phyloP scores from a whole-genome alignment of 768 basidiomycete genomes.

The Boletus bicolor region DNA sequence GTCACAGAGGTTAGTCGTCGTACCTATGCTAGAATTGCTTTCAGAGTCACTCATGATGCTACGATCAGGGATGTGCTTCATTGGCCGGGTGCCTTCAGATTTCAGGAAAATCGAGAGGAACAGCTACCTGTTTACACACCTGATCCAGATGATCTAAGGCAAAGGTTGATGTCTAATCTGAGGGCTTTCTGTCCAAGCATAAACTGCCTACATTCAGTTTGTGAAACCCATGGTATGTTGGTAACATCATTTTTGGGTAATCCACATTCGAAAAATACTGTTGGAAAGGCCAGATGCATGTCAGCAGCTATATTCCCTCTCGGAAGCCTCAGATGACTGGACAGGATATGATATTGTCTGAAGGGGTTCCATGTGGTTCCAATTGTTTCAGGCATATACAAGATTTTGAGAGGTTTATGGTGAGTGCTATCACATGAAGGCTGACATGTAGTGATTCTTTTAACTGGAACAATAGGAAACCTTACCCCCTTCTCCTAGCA shows the following conservation, averaged over 20 bases:
- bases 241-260: not conserved
- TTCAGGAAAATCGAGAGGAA: not conserved
- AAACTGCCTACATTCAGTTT: slow-evolving; percentile 41
- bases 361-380: slow-evolving; percentile 29
- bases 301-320: slow-evolving; percentile 14
- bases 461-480: slow-evolving; percentile 14
- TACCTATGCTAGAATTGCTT: not conserved
- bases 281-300: not conserved
- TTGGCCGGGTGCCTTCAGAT: slow-evolving; percentile 33
- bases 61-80: slow-evolving; percentile 36
- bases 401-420: slow-evolving; percentile 25
- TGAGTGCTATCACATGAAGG: not conserved
- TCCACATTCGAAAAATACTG: not conserved
- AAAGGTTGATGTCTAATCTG: slow-evolving; percentile 32
- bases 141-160: slow-evolving; percentile 27
- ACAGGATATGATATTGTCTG: slow-evolving; percentile 25
- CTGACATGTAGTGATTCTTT: not conserved
- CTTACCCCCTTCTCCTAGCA: slow-evolving; percentile 17
- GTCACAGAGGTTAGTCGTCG: slow-evolving; percentile 38
- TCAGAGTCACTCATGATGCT: not conserved
- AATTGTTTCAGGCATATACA: slow-evolving; percentile 31
- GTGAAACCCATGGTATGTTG: slow-evolving; percentile 38
- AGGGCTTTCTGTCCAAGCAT: slow-evolving; percentile 44
- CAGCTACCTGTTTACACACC: slow-evolving; percentile 13
- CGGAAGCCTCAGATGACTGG: slow-evolving; percentile 23